These are phyloP conservation scores for Coccomyxa sp. DNA, from an alignment of 139 green algal species.

Conservation along the genomic window DNA sequence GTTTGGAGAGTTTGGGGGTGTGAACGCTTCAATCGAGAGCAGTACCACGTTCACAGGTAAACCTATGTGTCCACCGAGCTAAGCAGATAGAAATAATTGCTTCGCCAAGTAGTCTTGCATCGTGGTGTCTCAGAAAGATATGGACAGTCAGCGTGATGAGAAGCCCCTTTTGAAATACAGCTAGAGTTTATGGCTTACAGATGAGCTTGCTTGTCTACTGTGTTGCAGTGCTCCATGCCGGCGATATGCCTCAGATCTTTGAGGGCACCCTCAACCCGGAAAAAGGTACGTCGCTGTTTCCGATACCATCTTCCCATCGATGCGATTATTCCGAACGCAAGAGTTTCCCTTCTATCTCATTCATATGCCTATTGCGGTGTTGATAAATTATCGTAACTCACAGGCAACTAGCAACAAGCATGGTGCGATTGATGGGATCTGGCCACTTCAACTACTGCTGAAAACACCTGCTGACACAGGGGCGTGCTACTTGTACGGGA, in stretches of 20 bases:
- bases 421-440: too few species aligned
- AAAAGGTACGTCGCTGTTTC: background rate
- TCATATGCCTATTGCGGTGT: too few species aligned
- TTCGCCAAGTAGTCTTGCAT: background rate
- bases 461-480: background rate
- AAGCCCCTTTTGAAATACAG: background rate
- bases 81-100: background rate
- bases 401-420: too few species aligned
- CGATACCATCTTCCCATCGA: background rate
- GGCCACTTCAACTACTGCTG: too few species aligned
- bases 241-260: constrained; percentile 51
- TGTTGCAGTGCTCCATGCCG: constrained; percentile 41
- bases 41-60: constrained; percentile 50
- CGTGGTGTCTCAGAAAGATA: background rate
- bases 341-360: too few species aligned
- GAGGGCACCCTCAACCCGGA: constrained; percentile 24
- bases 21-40: constrained; percentile 47
- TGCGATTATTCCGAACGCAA: too few species aligned
- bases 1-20: constrained; percentile 31
- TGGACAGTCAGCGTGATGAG: background rate
- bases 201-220: background rate
- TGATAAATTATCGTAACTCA: too few species aligned
- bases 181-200: too few species aligned
- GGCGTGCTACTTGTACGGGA: constrained; percentile 40
- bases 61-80: background rate